Percentiles rank a stretch among this genome's conserved stretches.
phyloP scores from a whole-genome alignment of 306 rosid species.

The Acacia confusa region DNA sequence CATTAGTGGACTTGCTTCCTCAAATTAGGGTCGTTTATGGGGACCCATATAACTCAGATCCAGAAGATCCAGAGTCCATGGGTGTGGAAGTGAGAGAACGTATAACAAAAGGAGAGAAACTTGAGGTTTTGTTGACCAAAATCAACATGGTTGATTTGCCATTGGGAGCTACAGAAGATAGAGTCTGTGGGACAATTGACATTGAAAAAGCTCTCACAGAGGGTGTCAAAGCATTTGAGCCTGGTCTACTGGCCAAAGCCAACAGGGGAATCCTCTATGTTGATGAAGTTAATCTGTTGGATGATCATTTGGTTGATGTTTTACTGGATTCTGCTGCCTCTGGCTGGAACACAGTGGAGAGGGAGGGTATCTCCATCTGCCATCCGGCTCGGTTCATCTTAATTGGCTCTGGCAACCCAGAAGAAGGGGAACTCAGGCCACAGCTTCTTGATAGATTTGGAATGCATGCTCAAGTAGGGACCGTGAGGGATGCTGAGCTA shows the following conservation, averaged over 20 bases:
- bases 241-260: slow-evolving; percentile 86
- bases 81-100: slow-evolving; percentile 76
- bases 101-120: slow-evolving; percentile 60
- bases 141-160: slow-evolving; percentile 94
- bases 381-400: slow-evolving; percentile 87
- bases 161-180: slow-evolving; percentile 85
- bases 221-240: slow-evolving; percentile 89
- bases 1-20: slow-evolving; percentile 82
- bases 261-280: slow-evolving; percentile 87
- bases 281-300: slow-evolving; percentile 87
- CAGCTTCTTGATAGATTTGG: slow-evolving; percentile 89
- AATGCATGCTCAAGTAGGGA: slow-evolving; percentile 91
- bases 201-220: slow-evolving; percentile 85
- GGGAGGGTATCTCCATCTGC: slow-evolving; percentile 87
- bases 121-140: slow-evolving; percentile 59
- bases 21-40: slow-evolving; percentile 71
- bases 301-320: slow-evolving; percentile 87
- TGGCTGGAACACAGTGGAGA: slow-evolving; percentile 93
- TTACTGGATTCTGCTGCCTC: slow-evolving; percentile 90
- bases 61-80: slow-evolving; percentile 85
- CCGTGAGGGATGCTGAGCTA: slow-evolving; percentile 87
- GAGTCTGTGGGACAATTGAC: slow-evolving; percentile 90
- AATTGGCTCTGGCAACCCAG: slow-evolving; percentile 91
- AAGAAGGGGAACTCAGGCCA: slow-evolving; percentile 95
- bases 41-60: slow-evolving; percentile 83